Evolutionary conservation across 495 filamentous ascomycete genomes (phyloP), one percentile per base, ranked within the genome.

Genomic region (Daldinia vernicosa): DNA sequence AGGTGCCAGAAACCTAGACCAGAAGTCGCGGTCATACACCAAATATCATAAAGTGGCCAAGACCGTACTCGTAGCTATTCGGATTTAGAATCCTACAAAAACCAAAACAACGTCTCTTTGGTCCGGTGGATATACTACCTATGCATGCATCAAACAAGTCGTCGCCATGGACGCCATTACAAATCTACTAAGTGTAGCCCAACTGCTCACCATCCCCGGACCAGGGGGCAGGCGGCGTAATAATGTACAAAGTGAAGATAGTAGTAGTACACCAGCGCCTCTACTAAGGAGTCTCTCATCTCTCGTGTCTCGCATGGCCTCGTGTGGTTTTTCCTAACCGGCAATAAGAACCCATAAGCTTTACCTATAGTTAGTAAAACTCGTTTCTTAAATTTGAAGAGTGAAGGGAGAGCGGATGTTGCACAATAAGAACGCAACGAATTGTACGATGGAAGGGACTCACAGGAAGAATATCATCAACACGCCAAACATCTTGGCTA

Each of bases 401-500:
- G 35, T 1, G 24, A 43, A 19, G 17, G 30, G 32, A 65, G 12
- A 12, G 22, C 7, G 26, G 40, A 30, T n/a, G 32, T 24, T n/a
- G 32, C 17, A 58, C 1, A 4, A 51, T 11, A 26, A 26, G 35
- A 50, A 47, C 28, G 3, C 66, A 69, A 51, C 60, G 37, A 26
- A 27, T 24, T 7, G 28, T 28, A 22, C 0, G 43, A 43, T 3
- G 8, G 12, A n/a, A 17, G 14, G 56, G 43, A 75, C 81, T 77
- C 68, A 87, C 74, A 84, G 78, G 66, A 84, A 82, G 74, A 84
- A 84, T 77, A 89, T 83, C 83, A 90, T 89, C 40, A 90, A 78
- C 22, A 90, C 92, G 61, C 95, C 95, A 87, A 99, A 97, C 96
- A 99, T 99, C 87, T 98, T 98, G 15, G 94, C 96, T 59, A 99